phyloP scores from a whole-genome alignment of 345 rosid species.

The Boechera retrofracta region DNA sequence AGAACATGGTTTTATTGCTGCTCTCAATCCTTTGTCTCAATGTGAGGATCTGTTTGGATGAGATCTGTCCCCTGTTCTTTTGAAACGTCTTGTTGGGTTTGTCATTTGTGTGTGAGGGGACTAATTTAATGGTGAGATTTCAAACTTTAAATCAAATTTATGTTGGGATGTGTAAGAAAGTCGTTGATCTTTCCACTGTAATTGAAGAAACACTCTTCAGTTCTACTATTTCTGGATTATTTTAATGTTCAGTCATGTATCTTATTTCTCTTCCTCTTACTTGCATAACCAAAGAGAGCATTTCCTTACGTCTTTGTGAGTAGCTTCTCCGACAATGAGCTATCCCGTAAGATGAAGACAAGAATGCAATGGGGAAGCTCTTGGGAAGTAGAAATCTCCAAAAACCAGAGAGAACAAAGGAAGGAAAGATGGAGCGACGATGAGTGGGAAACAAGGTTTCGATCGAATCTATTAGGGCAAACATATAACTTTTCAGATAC shows the following conservation, averaged over 20 bases:
- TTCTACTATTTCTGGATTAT: too few relatives aligned
- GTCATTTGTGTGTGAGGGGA: not conserved
- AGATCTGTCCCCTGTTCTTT: not conserved
- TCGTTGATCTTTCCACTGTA: not conserved
- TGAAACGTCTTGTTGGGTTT: not conserved
- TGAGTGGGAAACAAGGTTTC: too few relatives aligned
- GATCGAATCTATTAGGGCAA: too few relatives aligned
- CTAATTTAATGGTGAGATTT: not conserved
- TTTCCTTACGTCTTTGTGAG: not conserved
- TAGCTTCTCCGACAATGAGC: not conserved
- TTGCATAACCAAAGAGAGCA: conserved; percentile 13
- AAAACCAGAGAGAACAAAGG: not conserved
- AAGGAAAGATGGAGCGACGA: too few relatives aligned
- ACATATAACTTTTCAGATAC: too few relatives aligned
- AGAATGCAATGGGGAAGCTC: not conserved
- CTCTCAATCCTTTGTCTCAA: not conserved
- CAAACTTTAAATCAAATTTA: not conserved
- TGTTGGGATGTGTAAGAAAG: not conserved
- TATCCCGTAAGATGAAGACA: not conserved
- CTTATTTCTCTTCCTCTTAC: not conserved
- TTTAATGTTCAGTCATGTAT: too few relatives aligned
- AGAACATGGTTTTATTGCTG: not conserved
- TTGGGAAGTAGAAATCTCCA: not conserved
- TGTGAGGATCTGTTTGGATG: not conserved
- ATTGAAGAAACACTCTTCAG: too few relatives aligned